phyloP scores from a whole-genome alignment of 1,284 basidiomycete species.

The Ceratobasidium papillatum region DNA sequence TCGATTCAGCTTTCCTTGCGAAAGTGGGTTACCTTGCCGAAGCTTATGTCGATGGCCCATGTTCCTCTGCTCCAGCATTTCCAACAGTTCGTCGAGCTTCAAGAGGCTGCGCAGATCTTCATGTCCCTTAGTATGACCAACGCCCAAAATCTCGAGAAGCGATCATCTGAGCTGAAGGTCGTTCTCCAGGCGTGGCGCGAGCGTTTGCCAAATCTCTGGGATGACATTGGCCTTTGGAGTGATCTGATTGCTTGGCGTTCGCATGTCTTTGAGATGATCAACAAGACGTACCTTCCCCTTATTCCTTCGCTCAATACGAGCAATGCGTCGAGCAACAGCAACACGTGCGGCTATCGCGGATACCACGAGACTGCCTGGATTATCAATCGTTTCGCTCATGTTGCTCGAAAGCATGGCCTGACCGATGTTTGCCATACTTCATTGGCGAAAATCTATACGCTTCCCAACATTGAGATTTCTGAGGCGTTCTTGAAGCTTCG shows the following conservation, averaged over 20 bases:
- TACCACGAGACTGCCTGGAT: constrained; percentile 99
- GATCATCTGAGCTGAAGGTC: constrained; percentile 94
- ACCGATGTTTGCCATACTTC: constrained; percentile 96
- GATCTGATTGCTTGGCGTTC: constrained; percentile 98
- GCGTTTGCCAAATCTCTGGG: constrained; percentile 93
- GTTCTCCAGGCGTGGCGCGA: constrained; percentile 98
- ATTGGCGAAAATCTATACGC: constrained; percentile 96
- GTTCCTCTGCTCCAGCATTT: constrained; percentile 96
- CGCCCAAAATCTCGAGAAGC: constrained; percentile 90
- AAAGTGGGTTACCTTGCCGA: constrained; percentile 94
- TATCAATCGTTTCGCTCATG: constrained; percentile 99
- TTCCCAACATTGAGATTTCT: constrained; percentile 99
- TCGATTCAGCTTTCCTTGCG: constrained; percentile 96
- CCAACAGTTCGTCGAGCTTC: constrained; percentile 98
- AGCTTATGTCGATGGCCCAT: constrained; percentile 88
- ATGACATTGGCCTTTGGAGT: constrained; percentile 99
- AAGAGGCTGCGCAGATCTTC: constrained; percentile 96
- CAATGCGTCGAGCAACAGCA: constrained; percentile 65
- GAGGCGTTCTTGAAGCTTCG: constrained; percentile 99
- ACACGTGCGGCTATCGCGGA: constrained; percentile 96
- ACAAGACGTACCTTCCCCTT: constrained; percentile 94
- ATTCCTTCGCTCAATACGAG: constrained; percentile 64
- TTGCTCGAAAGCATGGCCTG: constrained; percentile 96
- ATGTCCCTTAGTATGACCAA: constrained; percentile 89
- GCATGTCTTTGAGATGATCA: constrained; percentile 91